These are phyloP conservation scores for Globisporangium viniferum DNA, from an alignment of 352 stramenopile species.

Conservation along the genomic window DNA sequence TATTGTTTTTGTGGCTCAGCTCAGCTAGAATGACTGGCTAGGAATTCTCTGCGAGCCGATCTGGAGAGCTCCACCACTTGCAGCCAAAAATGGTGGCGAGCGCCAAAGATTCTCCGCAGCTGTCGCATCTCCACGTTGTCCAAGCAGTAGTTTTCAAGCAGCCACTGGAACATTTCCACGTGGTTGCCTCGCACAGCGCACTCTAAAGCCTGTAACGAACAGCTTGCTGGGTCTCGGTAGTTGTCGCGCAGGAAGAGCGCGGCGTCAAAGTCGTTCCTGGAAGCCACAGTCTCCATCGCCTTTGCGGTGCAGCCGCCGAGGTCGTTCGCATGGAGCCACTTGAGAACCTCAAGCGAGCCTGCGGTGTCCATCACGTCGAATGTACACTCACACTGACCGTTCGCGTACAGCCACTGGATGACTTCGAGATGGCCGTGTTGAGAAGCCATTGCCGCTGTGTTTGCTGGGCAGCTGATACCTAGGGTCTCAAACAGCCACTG, in stretches of 20 bases:
- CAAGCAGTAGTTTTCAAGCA: background rate
- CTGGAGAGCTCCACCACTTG: background rate
- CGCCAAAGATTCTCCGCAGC: background rate
- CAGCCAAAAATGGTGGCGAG: background rate
- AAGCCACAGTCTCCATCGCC: background rate
- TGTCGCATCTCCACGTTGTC: background rate
- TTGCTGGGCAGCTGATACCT: background rate
- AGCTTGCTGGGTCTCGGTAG: background rate
- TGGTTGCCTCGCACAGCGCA: background rate
- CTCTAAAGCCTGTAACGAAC: background rate
- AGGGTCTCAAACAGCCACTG: slow-evolving; percentile 7
- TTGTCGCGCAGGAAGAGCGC: slow-evolving; percentile 1
- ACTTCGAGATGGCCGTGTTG: slow-evolving; percentile 8
- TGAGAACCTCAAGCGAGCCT: background rate
- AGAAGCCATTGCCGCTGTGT: background rate
- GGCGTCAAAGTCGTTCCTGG: background rate
- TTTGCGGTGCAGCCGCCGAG: background rate
- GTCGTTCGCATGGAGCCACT: slow-evolving; percentile 9
- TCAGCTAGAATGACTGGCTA: background rate
- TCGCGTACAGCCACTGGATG: slow-evolving; percentile 11
- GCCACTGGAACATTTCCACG: background rate
- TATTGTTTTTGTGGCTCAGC: background rate
- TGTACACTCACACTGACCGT: background rate
- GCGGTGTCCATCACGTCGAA: background rate
- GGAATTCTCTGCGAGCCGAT: background rate